Conservation (phyloP, 2,329 filamentous ascomycete genomes). For the Pyricularia pennisetigena region DNA sequence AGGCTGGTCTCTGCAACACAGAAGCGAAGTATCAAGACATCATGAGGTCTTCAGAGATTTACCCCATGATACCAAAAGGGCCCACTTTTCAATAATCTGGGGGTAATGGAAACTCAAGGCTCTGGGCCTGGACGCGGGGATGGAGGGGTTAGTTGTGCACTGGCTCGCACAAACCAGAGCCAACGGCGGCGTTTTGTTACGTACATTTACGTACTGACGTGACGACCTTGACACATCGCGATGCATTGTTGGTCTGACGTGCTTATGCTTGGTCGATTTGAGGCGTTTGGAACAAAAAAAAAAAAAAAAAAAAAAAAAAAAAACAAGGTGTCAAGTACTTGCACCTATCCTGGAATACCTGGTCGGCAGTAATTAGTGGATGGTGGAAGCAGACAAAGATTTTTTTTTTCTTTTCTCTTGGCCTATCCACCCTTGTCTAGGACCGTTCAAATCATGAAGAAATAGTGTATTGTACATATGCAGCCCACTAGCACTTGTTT, state of each 20-base stretch:
- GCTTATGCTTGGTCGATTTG: not conserved
- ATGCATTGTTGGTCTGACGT: not conserved
- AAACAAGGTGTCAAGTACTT: not conserved
- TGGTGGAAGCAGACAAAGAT: not conserved
- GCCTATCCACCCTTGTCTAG: not conserved
- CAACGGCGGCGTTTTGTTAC: constrained; percentile 5
- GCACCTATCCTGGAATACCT: not conserved
- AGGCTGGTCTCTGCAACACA: not conserved
- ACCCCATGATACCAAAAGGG: not conserved
- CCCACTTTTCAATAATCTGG: constrained; percentile 11
- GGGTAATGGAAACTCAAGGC: constrained; percentile 19
- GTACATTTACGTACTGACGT: constrained; percentile 8
- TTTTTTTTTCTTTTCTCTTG: not conserved
- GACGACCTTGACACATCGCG: constrained; percentile 9
- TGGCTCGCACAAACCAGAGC: not conserved
- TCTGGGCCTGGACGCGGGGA: constrained; percentile 9
- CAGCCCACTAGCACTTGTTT: not conserved
- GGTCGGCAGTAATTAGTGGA: not conserved
- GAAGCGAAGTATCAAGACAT: constrained; percentile 3
- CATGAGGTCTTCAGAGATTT: constrained; percentile 3
- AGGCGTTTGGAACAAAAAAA: not conserved
- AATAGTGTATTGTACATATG: not conserved
- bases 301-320: no score
- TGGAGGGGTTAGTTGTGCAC: constrained; percentile 8
- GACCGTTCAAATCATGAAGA: not conserved